Base-by-base conservation (phyloP, 108 stramenopile genomes). In the Nitzschia palea region DNA sequence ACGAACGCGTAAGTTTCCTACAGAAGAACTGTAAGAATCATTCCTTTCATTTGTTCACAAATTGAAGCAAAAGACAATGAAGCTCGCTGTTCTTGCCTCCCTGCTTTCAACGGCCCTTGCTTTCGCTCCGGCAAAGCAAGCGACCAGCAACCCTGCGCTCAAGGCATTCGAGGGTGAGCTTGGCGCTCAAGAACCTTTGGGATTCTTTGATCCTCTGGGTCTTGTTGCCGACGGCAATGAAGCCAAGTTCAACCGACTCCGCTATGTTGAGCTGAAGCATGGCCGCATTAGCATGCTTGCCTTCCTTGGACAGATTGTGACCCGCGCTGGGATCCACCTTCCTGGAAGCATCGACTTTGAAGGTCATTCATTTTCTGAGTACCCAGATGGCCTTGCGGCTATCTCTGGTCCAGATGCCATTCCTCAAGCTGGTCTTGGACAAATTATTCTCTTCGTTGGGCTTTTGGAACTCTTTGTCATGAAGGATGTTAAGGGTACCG, bases 131-230 rank as follows among this genome's bases (percentile, higher is more conserved):
- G 64, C 76, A 53, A 69, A 75, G 56, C 61, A 71, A 47, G 73
- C 56, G 14, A 47, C 63, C 74, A 77, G 25, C 40, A 65, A 40
- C 65, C 55, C 83, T 68, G 40, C 82, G 62, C 59, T 82, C 32
- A 72, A 71, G 47, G 80, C 85, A 58, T 86, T 95, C 76, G 86
- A 86, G 68, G 65, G 70, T 43, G 93, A 91, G 55, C 79, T 95
- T 71, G 95, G 95, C 44, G 92, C 87, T 28, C 96, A 96, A 70
- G 45, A 77, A 34, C 96, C 96, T 36, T 78, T 95, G 58, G 94
- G 91, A 56, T 95, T 90, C 85, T 95, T 81, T 78, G 94, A 95
- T 80, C 93, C 92, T 60, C 78, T 91, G 36, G 69, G 93, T 78
- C 40, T 83, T 67, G 78, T 80, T 58, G 72, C 72, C 27, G 79